Percentiles rank a stretch among this genome's conserved stretches.
Conservation (phyloP, 257 asterid genomes). For the Catharanthus roseus region DNA sequence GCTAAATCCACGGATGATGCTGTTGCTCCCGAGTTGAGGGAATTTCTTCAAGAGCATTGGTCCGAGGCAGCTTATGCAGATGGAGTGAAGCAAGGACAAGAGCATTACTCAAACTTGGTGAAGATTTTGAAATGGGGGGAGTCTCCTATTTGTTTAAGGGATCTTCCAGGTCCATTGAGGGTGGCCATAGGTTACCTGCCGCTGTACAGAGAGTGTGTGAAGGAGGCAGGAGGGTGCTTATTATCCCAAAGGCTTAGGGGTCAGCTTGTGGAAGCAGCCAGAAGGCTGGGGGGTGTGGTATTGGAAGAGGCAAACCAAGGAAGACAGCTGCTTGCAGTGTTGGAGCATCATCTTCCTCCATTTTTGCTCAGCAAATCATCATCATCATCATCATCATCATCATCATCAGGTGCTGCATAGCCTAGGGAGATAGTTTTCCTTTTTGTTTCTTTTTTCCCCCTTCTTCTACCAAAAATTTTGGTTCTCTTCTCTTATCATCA, state of each 20-base stretch:
- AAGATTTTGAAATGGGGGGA: conserved; percentile 58
- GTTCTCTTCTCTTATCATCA: conserved; percentile 1
- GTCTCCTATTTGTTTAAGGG: conserved; percentile 65
- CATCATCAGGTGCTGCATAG: conserved; percentile 33
- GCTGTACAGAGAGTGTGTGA: conserved; percentile 76
- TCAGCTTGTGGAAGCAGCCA: conserved; percentile 70
- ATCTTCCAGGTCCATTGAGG: conserved; percentile 76
- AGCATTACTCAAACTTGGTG: conserved; percentile 56
- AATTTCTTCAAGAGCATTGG: conserved; percentile 75
- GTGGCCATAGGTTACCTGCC: conserved; percentile 89
- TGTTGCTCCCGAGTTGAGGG: conserved; percentile 66
- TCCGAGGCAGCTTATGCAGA: conserved; percentile 69
- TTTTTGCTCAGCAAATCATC: conserved; percentile 63
- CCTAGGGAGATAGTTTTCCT: conserved; percentile 22
- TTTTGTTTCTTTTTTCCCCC: too few species aligned
- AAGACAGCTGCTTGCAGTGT: conserved; percentile 58
- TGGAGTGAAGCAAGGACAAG: conserved; percentile 55
- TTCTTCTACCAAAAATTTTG: conserved; percentile 5
- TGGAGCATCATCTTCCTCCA: conserved; percentile 81
- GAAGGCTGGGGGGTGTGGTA: conserved; percentile 59
- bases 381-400: too few species aligned
- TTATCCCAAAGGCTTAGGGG: conserved; percentile 81
- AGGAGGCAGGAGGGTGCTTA: conserved; percentile 64
- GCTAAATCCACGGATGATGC: conserved; percentile 71
- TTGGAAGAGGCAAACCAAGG: conserved; percentile 55